Conservation (phyloP, 345 rosid genomes). For the Corchorus olitorius region DNA sequence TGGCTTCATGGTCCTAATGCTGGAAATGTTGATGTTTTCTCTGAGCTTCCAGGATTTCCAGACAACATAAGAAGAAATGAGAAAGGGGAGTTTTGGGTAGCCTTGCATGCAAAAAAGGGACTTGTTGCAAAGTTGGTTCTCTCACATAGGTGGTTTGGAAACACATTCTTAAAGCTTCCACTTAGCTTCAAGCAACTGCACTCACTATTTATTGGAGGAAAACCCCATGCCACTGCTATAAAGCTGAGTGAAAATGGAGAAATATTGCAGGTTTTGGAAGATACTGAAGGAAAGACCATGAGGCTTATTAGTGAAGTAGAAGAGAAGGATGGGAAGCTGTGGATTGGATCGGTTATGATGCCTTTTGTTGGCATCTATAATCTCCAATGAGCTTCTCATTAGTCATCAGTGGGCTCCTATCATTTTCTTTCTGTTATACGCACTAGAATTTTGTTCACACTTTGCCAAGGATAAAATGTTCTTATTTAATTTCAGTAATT, state of each 20-base stretch:
- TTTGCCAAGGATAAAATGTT: too few species aligned
- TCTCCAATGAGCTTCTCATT: constrained; percentile 23
- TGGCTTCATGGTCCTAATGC: constrained; percentile 52
- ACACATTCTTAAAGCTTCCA: constrained; percentile 44
- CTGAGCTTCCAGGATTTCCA: constrained; percentile 63
- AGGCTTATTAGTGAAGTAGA: constrained; percentile 73
- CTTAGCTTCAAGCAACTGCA: constrained; percentile 53
- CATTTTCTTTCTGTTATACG: background rate
- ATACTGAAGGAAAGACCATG: constrained; percentile 52
- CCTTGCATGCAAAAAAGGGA: constrained; percentile 65
- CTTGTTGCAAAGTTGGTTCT: constrained; percentile 40
- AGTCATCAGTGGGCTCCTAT: background rate
- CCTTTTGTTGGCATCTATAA: constrained; percentile 57
- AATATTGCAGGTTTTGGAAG: constrained; percentile 53
- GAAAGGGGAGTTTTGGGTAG: constrained; percentile 77
- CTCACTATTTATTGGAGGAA: constrained; percentile 52
- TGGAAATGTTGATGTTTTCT: constrained; percentile 46
- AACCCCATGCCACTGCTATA: constrained; percentile 60
- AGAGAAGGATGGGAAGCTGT: constrained; percentile 63
- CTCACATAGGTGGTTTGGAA: constrained; percentile 45
- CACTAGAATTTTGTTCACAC: background rate
- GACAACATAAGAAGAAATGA: constrained; percentile 63
- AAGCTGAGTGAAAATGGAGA: constrained; percentile 59
- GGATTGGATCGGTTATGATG: constrained; percentile 70
- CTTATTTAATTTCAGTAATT: too few species aligned